Percentiles rank a stretch among this genome's conserved stretches.
Conservation (phyloP, 2,329 filamentous ascomycete species). For the Cercospora sp. region DNA sequence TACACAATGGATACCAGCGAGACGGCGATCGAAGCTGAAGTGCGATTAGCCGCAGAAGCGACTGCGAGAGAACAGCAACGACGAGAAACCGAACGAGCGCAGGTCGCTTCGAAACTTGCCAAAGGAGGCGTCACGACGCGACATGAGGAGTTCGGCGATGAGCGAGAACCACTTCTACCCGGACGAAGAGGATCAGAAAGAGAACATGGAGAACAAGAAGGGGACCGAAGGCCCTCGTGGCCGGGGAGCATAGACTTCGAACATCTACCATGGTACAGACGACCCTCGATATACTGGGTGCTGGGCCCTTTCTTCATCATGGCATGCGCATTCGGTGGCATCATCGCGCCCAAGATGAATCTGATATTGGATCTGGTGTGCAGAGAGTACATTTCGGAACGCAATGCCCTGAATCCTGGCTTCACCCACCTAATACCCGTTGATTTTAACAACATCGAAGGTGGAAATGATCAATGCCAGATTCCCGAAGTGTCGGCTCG, state of each 20-base stretch:
- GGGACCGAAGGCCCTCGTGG: slow-evolving; percentile 29
- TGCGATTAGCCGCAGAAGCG: slow-evolving; percentile 35
- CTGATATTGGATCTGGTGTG: slow-evolving; percentile 83
- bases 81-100: slow-evolving; percentile 20
- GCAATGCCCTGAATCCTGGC: slow-evolving; percentile 53
- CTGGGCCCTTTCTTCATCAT: slow-evolving; percentile 77
- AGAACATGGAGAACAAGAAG: slow-evolving; percentile 27
- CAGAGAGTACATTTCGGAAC: slow-evolving; percentile 74
- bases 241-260: slow-evolving; percentile 54
- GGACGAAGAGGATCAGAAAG: slow-evolving; percentile 12
- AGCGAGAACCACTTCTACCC: slow-evolving; percentile 32
- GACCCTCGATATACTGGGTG: slow-evolving; percentile 76
- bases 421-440: slow-evolving; percentile 62
- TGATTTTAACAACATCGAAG: slow-evolving; percentile 55
- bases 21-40: slow-evolving; percentile 38
- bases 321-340: slow-evolving; percentile 81
- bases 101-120: slow-evolving; percentile 28
- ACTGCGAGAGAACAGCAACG: slow-evolving; percentile 23
- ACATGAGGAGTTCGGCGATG: slow-evolving; percentile 25
- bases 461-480: slow-evolving; percentile 75
- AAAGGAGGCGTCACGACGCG: slow-evolving; percentile 29
- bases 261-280: slow-evolving; percentile 62
- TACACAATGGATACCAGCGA: slow-evolving; percentile 37
- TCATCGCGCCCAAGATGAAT: slow-evolving; percentile 83
- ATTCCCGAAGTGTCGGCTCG: slow-evolving; percentile 74